phyloP scores from a whole-genome alignment of 2,329 filamentous ascomycete species.

The Epichloe sibirici region DNA sequence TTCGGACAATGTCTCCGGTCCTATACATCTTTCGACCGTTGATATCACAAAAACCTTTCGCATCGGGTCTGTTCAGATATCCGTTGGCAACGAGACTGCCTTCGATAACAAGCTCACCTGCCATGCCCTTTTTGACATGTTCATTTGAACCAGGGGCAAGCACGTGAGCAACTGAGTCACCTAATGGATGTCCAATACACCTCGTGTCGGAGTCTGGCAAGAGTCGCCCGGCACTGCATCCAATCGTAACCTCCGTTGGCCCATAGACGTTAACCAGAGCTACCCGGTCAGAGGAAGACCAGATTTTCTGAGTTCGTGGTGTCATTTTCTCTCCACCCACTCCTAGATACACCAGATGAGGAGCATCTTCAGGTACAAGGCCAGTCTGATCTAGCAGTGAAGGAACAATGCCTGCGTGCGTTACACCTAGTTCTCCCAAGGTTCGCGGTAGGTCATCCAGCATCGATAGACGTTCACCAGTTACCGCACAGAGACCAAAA shows the following conservation, averaged over 20 bases:
- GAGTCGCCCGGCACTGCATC: constrained; percentile 23
- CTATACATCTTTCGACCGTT: constrained; percentile 6
- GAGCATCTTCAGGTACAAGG: constrained; percentile 40
- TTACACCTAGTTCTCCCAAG: constrained; percentile 43
- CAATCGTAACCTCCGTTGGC: constrained; percentile 55
- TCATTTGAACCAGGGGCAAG: constrained; percentile 2
- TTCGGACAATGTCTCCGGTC: constrained; percentile 10
- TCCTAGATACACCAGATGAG: constrained; percentile 51
- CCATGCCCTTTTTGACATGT: constrained; percentile 9
- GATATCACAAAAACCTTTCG: constrained; percentile 6
- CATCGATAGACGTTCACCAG: constrained; percentile 3
- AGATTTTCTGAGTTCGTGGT: constrained; percentile 12
- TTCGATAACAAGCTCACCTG: constrained; percentile 32
- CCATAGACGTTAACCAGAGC: constrained; percentile 29
- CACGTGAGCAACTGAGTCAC: constrained; percentile 8
- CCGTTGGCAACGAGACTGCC: constrained; percentile 32
- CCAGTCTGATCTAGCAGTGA: constrained; percentile 47
- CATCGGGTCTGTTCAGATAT: constrained; percentile 24
- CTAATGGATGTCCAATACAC: constrained; percentile 11
- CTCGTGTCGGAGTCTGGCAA: constrained; percentile 8
- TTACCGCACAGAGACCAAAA: constrained; percentile 1
- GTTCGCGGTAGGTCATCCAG: constrained; percentile 18
- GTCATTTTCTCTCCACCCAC: constrained; percentile 54
- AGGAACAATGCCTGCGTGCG: constrained; percentile 53
- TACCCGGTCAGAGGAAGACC: not conserved